A percentile compares a stretch with the other conserved stretches of the same genome.
Conservation (phyloP, 371 early-diverging fungal species). For the Apophysomyces sp. region DNA sequence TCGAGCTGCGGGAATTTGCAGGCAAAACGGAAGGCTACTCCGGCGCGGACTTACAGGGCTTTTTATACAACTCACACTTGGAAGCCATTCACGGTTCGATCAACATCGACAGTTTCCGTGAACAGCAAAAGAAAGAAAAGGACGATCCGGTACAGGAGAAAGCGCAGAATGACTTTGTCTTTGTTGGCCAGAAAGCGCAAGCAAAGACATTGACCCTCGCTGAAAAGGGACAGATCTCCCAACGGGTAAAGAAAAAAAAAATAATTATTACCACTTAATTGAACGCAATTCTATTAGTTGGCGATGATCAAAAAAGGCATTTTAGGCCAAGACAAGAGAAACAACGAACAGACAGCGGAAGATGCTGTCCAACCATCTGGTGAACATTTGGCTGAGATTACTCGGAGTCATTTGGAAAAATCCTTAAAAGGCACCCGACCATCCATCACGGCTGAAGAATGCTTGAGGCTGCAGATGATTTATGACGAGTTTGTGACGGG, state of each 20-base stretch:
- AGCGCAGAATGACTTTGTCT: conserved; percentile 33
- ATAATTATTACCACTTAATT: background rate
- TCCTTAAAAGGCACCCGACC: conserved; percentile 62
- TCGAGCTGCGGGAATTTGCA: conserved; percentile 64
- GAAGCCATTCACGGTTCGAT: conserved; percentile 82
- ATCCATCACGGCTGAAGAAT: conserved; percentile 67
- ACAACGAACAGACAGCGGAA: conserved; percentile 2
- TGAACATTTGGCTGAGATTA: conserved; percentile 45
- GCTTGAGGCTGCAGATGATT: conserved; percentile 52
- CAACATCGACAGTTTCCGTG: conserved; percentile 48
- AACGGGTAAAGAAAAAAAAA: conserved; percentile 42
- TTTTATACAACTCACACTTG: conserved; percentile 90
- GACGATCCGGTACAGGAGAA: conserved; percentile 26
- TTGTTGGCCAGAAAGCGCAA: conserved; percentile 19
- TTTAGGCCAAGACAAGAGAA: conserved; percentile 5
- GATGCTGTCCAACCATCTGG: conserved; percentile 7
- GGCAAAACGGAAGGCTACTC: conserved; percentile 74
- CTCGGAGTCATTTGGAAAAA: conserved; percentile 51
- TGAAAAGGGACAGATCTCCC: conserved; percentile 60
- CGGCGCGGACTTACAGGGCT: conserved; percentile 94
- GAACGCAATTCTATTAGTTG: conserved; percentile 25
- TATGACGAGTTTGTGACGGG: conserved; percentile 71
- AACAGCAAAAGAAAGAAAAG: conserved; percentile 33
- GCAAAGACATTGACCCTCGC: conserved; percentile 54
- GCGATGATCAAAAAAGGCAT: conserved; percentile 55